phyloP scores from a whole-genome alignment of 1,284 basidiomycete species.

The Leucoagaricus sp. region DNA sequence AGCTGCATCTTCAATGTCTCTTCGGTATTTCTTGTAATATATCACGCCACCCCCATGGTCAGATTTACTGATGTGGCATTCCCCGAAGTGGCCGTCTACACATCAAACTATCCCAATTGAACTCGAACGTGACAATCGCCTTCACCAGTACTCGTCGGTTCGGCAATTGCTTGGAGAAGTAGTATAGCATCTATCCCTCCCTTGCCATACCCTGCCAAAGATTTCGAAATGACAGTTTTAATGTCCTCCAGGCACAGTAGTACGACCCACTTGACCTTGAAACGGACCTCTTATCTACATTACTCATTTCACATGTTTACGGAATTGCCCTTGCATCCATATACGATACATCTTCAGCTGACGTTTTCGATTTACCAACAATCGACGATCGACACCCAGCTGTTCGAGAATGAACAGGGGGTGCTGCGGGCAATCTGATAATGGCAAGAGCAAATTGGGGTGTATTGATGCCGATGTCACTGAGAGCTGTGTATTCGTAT shows the following conservation, averaged over 20 bases:
- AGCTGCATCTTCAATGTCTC: not conserved
- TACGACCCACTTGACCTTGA: no score
- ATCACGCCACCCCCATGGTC: no score
- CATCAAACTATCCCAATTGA: no score
- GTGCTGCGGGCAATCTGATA: conserved; percentile 33
- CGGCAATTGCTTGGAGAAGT: no score
- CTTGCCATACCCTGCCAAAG: no score
- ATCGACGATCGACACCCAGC: conserved; percentile 84
- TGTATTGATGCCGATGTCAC: conserved; percentile 36
- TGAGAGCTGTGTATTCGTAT: conserved; percentile 6
- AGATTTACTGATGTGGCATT: no score
- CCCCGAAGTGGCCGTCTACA: no score
- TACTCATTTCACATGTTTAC: conserved; percentile 37
- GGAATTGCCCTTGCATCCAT: conserved; percentile 91
- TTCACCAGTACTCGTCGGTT: no score
- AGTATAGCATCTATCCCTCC: no score
- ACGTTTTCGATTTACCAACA: conserved; percentile 89
- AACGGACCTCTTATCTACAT: not conserved
- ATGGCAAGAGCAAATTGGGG: conserved; percentile 40
- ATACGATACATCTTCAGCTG: conserved; percentile 95
- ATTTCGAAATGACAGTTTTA: no score
- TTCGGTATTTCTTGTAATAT: not conserved
- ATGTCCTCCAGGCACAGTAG: no score
- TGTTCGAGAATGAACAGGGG: conserved; percentile 73
- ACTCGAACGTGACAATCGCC: no score